Evolutionary conservation across 306 rosid genomes (phyloP).

Genomic region (Citrullus mucosospermus): DNA sequence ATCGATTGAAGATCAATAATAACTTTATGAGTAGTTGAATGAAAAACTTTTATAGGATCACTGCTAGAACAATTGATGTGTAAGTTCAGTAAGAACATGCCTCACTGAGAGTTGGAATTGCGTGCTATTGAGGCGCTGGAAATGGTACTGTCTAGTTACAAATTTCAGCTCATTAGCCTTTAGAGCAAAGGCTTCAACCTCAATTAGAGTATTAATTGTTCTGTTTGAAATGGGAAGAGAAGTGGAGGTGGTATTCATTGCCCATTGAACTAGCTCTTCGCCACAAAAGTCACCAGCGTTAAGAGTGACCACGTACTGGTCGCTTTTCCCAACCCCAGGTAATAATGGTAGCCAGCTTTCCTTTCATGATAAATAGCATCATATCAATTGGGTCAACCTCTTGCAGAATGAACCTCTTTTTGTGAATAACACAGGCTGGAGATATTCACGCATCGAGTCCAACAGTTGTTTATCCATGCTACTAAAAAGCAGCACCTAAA

Average conservation of each 20-base stretch:
- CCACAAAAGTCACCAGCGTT: conserved; percentile 89
- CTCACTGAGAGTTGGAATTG: conserved; percentile 64
- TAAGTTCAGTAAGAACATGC: conserved; percentile 26
- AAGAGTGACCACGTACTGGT: conserved; percentile 37
- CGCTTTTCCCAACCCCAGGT: conserved; percentile 66
- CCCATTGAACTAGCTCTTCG: conserved; percentile 94
- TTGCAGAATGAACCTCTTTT: conserved; percentile 42
- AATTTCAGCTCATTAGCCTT: conserved; percentile 54
- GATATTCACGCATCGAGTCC: conserved; percentile 63
- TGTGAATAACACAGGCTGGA: conserved; percentile 67
- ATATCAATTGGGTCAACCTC: conserved; percentile 93
- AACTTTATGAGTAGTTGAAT: too few relatives aligned
- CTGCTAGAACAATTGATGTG: neutral
- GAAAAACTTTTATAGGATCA: neutral
- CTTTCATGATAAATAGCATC: conserved; percentile 81
- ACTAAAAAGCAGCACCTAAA: conserved; percentile 64
- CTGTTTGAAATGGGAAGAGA: conserved; percentile 66
- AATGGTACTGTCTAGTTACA: conserved; percentile 58
- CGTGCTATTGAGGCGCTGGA: conserved; percentile 40
- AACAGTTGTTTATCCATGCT: conserved; percentile 52
- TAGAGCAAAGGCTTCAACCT: conserved; percentile 86
- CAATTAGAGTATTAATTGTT: conserved; percentile 54
- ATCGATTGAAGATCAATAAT: neutral
- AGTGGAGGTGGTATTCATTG: conserved; percentile 54
- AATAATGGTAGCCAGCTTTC: conserved; percentile 39